Evolutionary conservation across 495 filamentous ascomycete species (phyloP), one percentile per base, ranked within the genome.

Genomic region (Lasiosphaeria hispida): DNA sequence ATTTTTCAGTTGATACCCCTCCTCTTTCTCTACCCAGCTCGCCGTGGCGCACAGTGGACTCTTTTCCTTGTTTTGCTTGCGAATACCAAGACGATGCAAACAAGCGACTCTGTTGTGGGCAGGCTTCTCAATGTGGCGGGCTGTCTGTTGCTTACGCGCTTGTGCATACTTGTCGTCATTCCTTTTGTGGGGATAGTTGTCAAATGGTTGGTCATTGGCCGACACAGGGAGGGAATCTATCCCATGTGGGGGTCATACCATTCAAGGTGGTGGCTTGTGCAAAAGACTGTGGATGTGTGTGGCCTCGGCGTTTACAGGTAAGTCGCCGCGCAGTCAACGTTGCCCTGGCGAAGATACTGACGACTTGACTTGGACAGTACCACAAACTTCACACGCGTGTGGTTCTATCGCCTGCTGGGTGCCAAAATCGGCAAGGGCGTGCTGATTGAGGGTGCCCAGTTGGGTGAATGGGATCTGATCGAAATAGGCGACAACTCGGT

Each of bases 211-310:
- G 63, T 78, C 41, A 73, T 80, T 47, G 76, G 77, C 7, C 67
- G 70, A 3, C 74, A 75, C 58, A 59, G 64, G 33, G 69, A 72
- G 55, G 77, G 77, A 4, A 55, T 78, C 14, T 78, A 69, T 40
- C 76, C 77, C 18, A 78, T 80, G 76, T 80, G 77, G 77, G 74
- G 73, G 4, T 48, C 52, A 4, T 80, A 77, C 58, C 77, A 80
- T 60, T 78, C 75, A 1, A 67, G 76, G 18, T 80, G 77, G 77
- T 80, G 77, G 77, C 39, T 80, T 14, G 70, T 70, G 7, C 70
- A 80, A 62, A 80, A 78, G 62, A 67, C 66, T 19, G 55, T 75
- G 4, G 64, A 66, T 35, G 59, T 78, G 5, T 67, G 67, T 34
- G 76, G 75, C 8, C 70, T 69, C 57, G 76, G 76, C 0, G 48